These are phyloP conservation scores for Penicillium soppii DNA, from an alignment of 495 filamentous ascomycete species.

Conservation along the genomic window DNA sequence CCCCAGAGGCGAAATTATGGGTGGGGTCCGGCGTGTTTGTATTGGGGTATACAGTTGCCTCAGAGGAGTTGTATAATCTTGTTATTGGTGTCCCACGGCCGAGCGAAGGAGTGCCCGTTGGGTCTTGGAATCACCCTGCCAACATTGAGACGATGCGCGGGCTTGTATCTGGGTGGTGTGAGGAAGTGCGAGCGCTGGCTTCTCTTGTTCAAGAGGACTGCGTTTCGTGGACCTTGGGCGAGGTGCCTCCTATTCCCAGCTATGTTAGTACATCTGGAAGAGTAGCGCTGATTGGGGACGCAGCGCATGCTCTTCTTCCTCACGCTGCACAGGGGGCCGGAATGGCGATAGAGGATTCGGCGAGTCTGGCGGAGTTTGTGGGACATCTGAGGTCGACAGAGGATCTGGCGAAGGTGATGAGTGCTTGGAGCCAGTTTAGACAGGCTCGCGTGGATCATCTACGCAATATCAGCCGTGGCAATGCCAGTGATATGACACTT, in stretches of 20 bases:
- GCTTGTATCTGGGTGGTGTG: constrained; percentile 14
- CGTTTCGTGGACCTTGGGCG: constrained; percentile 12
- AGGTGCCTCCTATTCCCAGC: constrained; percentile 9
- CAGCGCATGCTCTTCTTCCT: constrained; percentile 17
- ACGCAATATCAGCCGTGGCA: constrained; percentile 11
- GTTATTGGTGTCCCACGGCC: constrained; percentile 13
- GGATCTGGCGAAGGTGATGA: constrained; percentile 7
- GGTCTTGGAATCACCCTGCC: constrained; percentile 14
- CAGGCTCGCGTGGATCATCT: constrained; percentile 14
- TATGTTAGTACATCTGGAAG: constrained; percentile 11
- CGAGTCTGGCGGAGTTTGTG: constrained; percentile 14
- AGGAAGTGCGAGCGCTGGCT: constrained; percentile 11
- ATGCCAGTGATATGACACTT: constrained; percentile 16
- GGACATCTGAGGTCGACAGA: constrained; percentile 8
- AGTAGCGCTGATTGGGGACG: constrained; percentile 15
- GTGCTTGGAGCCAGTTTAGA: constrained; percentile 13
- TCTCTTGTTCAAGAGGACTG: constrained; percentile 12
- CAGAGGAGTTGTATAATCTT: constrained; percentile 10
- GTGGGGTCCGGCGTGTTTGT: constrained; percentile 8
- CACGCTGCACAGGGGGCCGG: constrained; percentile 17
- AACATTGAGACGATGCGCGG: constrained; percentile 13
- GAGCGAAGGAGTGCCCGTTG: constrained; percentile 8
- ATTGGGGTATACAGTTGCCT: constrained; percentile 12
- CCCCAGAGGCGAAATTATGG: constrained; percentile 10
- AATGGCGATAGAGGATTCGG: constrained; percentile 17